phyloP scores from a whole-genome alignment of 495 filamentous ascomycete genomes.

The Neurospora sp. region DNA sequence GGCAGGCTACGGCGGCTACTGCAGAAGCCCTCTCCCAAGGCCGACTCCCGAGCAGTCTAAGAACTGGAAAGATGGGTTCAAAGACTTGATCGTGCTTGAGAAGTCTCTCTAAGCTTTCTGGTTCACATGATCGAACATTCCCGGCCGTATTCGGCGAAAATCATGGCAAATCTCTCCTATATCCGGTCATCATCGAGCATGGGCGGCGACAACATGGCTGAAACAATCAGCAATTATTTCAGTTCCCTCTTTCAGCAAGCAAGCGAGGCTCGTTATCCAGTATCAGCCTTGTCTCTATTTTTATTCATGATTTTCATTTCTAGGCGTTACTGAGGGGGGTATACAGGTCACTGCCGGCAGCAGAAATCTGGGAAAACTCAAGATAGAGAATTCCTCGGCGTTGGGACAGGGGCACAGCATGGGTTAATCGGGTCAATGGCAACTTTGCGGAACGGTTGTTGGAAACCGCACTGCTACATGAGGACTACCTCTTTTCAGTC shows the following conservation, averaged over 20 bases:
- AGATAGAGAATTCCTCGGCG: neutral
- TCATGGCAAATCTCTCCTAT: neutral
- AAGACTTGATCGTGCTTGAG: constrained; percentile 66
- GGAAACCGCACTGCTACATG: neutral
- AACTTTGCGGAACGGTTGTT: neutral
- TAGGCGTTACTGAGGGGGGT: neutral
- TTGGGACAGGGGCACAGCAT: neutral
- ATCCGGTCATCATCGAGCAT: neutral
- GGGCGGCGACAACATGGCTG: neutral
- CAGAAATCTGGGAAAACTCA: neutral
- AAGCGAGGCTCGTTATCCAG: neutral
- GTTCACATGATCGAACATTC: neutral
- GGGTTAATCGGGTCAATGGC: neutral
- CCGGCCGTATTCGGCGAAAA: neutral
- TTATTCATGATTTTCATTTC: neutral
- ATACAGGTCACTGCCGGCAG: neutral
- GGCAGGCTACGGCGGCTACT: constrained; percentile 72
- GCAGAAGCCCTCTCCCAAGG: constrained; percentile 65
- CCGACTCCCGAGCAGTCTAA: constrained; percentile 49
- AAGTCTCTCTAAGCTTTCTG: constrained; percentile 19
- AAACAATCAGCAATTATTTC: neutral
- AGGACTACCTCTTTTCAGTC: neutral
- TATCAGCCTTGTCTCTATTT: neutral
- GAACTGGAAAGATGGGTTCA: constrained; percentile 59
- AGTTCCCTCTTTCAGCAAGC: neutral